Evolutionary conservation across 768 basidiomycete genomes (phyloP).

Genomic region (Obba rivulosa): DNA sequence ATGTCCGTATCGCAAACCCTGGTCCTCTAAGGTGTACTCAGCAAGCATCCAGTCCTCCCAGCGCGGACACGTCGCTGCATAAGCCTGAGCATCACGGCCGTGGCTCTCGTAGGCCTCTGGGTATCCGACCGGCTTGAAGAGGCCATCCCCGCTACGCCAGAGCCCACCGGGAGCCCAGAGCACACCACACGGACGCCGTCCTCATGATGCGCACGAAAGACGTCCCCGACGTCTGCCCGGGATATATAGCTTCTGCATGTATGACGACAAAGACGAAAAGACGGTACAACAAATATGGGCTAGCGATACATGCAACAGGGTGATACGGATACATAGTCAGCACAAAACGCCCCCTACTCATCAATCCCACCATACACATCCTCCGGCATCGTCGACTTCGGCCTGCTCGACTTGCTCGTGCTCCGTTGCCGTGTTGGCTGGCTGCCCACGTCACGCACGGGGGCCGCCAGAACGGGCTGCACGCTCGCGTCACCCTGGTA

Average conservation of each 20-base stretch:
- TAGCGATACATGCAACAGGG: neutral
- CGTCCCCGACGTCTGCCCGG: neutral
- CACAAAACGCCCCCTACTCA: neutral
- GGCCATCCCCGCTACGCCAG: constrained; percentile 14
- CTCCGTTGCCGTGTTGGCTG: neutral
- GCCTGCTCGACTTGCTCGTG: too few species aligned
- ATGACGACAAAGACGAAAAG: neutral
- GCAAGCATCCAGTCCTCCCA: constrained; percentile 25
- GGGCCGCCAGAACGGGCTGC: neutral
- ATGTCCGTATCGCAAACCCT: neutral
- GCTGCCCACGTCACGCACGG: neutral
- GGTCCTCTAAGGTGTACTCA: neutral
- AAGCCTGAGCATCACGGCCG: constrained; percentile 26
- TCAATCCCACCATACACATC: constrained; percentile 14
- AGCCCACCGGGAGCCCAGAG: neutral
- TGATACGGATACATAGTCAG: neutral
- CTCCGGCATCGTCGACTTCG: constrained; percentile 7
- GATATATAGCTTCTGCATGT: neutral
- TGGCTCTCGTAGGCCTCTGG: constrained; percentile 25
- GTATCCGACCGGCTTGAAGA: constrained; percentile 27
- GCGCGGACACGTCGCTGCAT: constrained; percentile 27
- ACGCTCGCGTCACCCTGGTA: neutral
- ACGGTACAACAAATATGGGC: neutral
- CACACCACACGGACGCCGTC: neutral
- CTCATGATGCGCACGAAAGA: neutral